Conservation (phyloP, 1,284 basidiomycete species). For the Amylostereum chailletii region DNA sequence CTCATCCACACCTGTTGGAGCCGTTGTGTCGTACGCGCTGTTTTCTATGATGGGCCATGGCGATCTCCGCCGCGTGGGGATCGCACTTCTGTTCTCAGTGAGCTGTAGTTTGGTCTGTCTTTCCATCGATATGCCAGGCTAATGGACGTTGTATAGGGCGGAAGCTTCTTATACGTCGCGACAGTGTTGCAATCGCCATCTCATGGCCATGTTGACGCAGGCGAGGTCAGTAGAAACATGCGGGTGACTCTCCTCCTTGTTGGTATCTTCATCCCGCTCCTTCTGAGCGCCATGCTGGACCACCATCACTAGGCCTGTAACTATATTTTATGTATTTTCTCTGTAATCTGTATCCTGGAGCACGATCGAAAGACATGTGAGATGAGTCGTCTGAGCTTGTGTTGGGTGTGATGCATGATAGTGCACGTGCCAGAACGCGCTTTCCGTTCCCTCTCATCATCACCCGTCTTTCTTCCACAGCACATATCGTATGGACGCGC, state of each 20-base stretch:
- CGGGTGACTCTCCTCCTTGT: conserved; percentile 47
- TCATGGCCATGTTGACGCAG: conserved; percentile 29
- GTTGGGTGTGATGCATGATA: not conserved
- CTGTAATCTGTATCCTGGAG: not conserved
- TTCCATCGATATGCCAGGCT: not conserved
- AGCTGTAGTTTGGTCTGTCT: conserved; percentile 16
- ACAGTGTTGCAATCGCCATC: conserved; percentile 79
- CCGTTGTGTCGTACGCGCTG: conserved; percentile 60
- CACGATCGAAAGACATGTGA: too few relatives aligned
- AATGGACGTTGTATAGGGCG: conserved; percentile 50
- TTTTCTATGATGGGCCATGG: conserved; percentile 49
- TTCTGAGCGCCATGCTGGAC: conserved; percentile 38
- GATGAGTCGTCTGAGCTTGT: too few relatives aligned
- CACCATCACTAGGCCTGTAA: conserved; percentile 30
- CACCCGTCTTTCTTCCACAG: not conserved
- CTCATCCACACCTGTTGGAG: conserved; percentile 70
- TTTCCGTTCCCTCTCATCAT: not conserved
- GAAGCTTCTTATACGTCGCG: conserved; percentile 92
- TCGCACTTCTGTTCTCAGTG: conserved; percentile 74
- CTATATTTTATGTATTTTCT: not conserved
- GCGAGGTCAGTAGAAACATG: conserved; percentile 36
- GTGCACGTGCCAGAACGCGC: not conserved
- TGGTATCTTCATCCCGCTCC: conserved; percentile 68
- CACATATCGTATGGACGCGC: conserved; percentile 8
- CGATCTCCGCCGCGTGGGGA: conserved; percentile 22